phyloP scores from a whole-genome alignment of 2,329 filamentous ascomycete species.

The Fusarium sp. region DNA sequence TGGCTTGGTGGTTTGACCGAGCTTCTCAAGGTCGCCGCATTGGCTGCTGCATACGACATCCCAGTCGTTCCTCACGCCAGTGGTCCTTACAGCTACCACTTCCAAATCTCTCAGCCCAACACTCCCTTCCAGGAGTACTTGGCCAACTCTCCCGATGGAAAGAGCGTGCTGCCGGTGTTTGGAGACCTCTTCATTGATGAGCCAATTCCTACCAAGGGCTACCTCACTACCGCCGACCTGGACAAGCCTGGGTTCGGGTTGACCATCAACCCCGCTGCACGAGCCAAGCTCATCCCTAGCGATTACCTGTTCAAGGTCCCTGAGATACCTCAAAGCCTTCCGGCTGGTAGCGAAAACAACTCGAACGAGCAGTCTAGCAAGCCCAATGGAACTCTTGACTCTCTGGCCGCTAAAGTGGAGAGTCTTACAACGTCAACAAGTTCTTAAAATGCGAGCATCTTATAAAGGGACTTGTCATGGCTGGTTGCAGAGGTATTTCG shows the following conservation, averaged over 20 bases:
- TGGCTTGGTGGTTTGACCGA: slow-evolving; percentile 96
- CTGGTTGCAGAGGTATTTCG: neutral
- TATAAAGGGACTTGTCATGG: neutral
- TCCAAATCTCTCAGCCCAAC: slow-evolving; percentile 92
- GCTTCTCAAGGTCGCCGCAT: slow-evolving; percentile 86
- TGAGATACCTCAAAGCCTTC: slow-evolving; percentile 55
- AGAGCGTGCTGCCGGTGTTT: slow-evolving; percentile 90
- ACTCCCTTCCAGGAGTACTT: slow-evolving; percentile 96
- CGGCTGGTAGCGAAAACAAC: slow-evolving; percentile 38
- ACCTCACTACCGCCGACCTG: slow-evolving; percentile 79
- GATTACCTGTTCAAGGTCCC: slow-evolving; percentile 77
- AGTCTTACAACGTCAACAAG: slow-evolving; percentile 44
- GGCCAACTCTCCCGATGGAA: slow-evolving; percentile 90
- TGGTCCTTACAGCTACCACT: slow-evolving; percentile 95
- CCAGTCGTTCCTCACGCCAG: slow-evolving; percentile 95
- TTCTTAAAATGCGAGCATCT: neutral
- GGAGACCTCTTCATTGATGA: slow-evolving; percentile 91
- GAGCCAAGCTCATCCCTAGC: slow-evolving; percentile 78
- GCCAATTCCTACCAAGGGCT: slow-evolving; percentile 86
- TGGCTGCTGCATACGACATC: slow-evolving; percentile 93
- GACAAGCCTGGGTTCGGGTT: slow-evolving; percentile 93
- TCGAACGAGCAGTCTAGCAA: slow-evolving; percentile 21
- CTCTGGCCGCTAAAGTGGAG: slow-evolving; percentile 51
- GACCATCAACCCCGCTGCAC: slow-evolving; percentile 81
- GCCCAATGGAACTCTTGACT: slow-evolving; percentile 45